phyloP scores from a whole-genome alignment of 192 early-diverging fungal species.

The Rhizophagus prolifer region DNA sequence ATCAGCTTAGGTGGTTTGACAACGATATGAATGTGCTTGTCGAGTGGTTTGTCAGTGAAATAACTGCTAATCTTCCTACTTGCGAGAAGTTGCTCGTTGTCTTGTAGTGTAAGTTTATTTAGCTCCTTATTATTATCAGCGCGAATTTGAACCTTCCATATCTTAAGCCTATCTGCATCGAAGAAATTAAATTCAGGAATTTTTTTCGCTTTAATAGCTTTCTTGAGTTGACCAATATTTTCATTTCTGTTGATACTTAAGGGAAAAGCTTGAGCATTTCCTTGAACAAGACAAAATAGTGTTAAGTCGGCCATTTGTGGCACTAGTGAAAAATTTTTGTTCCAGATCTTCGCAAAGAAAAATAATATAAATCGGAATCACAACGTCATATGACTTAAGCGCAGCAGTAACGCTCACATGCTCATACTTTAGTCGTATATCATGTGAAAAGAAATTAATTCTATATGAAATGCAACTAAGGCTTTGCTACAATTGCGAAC shows the following conservation, averaged over 20 bases:
- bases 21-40: constrained; percentile 14
- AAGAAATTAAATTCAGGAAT: constrained; percentile 17
- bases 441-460: too few relatives aligned
- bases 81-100: constrained; percentile 14
- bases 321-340: too few relatives aligned
- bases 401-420: too few relatives aligned
- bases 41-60: constrained; percentile 23
- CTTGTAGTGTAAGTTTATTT: constrained; percentile 1
- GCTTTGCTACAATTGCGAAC: too few relatives aligned
- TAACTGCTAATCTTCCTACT: constrained; percentile 17
- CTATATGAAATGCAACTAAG: too few relatives aligned
- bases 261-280: constrained; percentile 14
- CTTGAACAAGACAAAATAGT: constrained; percentile 20
- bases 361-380: too few relatives aligned
- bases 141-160: constrained; percentile 23
- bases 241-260: constrained; percentile 17
- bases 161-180: background rate
- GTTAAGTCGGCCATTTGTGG: background rate
- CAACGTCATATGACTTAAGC: too few relatives aligned
- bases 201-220: constrained; percentile 31
- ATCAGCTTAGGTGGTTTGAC: constrained; percentile 13
- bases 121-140: background rate
- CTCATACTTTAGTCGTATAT: too few relatives aligned
- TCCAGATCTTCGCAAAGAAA: too few relatives aligned
- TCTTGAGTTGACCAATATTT: constrained; percentile 28